These are phyloP conservation scores for Saccharomyces hybrid DNA, from an alignment of 1,139 yeast species.

Conservation along the genomic window DNA sequence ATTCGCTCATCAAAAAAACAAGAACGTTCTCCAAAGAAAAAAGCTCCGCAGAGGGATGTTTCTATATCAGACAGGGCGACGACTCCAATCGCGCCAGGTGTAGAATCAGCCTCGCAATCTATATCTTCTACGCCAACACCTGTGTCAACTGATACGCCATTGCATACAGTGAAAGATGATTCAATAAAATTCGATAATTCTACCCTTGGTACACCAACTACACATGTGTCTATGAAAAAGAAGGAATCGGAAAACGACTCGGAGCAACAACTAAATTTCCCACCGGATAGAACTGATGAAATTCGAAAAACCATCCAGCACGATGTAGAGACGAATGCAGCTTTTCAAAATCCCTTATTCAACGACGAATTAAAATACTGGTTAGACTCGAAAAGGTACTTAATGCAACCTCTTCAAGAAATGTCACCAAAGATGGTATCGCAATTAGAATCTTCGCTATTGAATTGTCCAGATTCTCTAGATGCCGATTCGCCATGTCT, in stretches of 20 bases:
- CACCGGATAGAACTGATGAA: conserved; percentile 25
- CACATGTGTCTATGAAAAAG: background rate
- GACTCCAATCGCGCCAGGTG: background rate
- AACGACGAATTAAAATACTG: conserved; percentile 27
- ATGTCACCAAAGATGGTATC: conserved; percentile 28
- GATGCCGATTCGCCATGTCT: conserved; percentile 83
- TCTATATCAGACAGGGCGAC: background rate
- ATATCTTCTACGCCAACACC: conserved; percentile 4
- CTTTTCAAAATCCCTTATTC: conserved; percentile 29
- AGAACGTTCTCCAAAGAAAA: conserved; percentile 19
- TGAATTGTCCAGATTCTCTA: conserved; percentile 88
- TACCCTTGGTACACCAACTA: background rate
- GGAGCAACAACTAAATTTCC: conserved; percentile 6
- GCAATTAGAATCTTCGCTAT: conserved; percentile 60
- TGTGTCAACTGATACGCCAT: background rate
- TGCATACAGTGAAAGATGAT: background rate
- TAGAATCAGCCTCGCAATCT: background rate
- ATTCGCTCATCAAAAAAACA: conserved; percentile 3
- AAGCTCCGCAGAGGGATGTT: background rate
- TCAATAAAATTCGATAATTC: background rate
- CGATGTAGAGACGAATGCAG: conserved; percentile 21
- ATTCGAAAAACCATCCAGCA: conserved; percentile 23
- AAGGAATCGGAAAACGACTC: background rate
- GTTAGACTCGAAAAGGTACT: conserved; percentile 26
- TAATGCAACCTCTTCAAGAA: conserved; percentile 28